Evolutionary conservation across 1,139 yeast species (phyloP), one percentile per base, ranked within the genome.

Genomic region (Debaryomyces sp.): DNA sequence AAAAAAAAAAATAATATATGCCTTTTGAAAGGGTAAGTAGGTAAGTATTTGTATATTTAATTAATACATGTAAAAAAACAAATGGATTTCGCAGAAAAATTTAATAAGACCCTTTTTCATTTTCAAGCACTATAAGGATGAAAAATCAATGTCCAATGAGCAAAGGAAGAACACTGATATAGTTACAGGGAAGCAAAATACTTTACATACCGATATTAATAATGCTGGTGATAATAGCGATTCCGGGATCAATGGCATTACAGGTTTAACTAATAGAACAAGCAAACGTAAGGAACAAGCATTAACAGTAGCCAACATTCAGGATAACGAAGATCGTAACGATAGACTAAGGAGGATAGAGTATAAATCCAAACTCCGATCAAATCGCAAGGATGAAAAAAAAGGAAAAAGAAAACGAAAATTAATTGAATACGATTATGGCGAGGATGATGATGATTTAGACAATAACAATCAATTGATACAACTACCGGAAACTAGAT

Each of bases 241-340:
- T 29, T 6, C 32, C 9, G 13, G 2, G n/a, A n/a, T 29, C 1
- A 10, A n/a, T n/a, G n/a, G n/a, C n/a, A n/a, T n/a, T n/a, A 2
- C n/a, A 15, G 17, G 2, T 15, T 1, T 22, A 12, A 26, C n/a
- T 23, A 41, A 23, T 21, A 33, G n/a, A 13, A n/a, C 13, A 32
- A 9, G 12, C n/a, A 33, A 13, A 18, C 23, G 1, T 12, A 15
- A 33, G 8, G 22, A n/a, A 15, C 24, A 22, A 13, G 35, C 30
- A 10, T 30, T 36, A 10, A 27, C 18, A 10, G 15, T 48, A 24
- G 36, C 38, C 2, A 43, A 45, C 35, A 50, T 50, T 18, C 48
- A 47, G 23, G 53, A 50, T 36, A 47, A 50, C 5, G 49, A 50
- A 23, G 53, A 50, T 34, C 45, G 41, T 8, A 43, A 45, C 23